phyloP scores from a whole-genome alignment of 805 yeast genomes.

The Wickerhamiella bombiphila region DNA sequence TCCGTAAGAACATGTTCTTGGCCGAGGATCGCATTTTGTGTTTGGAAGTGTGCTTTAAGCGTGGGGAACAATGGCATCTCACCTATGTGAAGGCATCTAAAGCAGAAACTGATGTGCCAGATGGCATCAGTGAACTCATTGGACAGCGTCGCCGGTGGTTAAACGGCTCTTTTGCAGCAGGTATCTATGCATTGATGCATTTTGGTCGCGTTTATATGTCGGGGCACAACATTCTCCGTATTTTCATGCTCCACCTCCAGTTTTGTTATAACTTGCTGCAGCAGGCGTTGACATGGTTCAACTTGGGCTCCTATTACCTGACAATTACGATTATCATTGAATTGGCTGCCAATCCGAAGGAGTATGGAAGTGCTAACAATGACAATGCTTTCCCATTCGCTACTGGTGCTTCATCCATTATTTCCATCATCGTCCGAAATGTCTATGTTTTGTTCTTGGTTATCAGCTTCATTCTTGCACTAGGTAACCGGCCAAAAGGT shows the following conservation, averaged over 20 bases:
- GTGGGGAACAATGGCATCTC: constrained; percentile 43
- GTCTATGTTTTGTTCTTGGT: constrained; percentile 42
- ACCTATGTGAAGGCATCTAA: constrained; percentile 47
- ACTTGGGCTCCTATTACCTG: constrained; percentile 46
- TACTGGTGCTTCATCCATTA: constrained; percentile 24
- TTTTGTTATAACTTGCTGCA: constrained; percentile 40
- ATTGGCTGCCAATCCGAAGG: constrained; percentile 27
- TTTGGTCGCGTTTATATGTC: constrained; percentile 42
- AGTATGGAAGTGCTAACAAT: constrained; percentile 31
- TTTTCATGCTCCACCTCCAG: constrained; percentile 39
- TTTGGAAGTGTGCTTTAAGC: constrained; percentile 48
- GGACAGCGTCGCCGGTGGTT: constrained; percentile 56
- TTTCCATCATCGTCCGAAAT: constrained; percentile 41
- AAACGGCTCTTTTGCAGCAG: constrained; percentile 57
- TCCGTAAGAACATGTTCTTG: constrained; percentile 53
- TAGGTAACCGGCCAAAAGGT: constrained; percentile 53
- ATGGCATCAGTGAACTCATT: constrained; percentile 44
- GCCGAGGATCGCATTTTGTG: constrained; percentile 59
- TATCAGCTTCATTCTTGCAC: constrained; percentile 45
- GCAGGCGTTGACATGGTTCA: constrained; percentile 47
- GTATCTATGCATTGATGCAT: constrained; percentile 38
- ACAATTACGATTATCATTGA: constrained; percentile 48
- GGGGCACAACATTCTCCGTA: constrained; percentile 36
- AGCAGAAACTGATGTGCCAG: constrained; percentile 61
- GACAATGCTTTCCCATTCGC: constrained; percentile 27